A percentile compares a stretch with the other conserved stretches of the same genome.
These are phyloP conservation scores for Coemansia javaensis DNA, from an alignment of 192 early-diverging fungal genomes.

Conservation along the genomic window DNA sequence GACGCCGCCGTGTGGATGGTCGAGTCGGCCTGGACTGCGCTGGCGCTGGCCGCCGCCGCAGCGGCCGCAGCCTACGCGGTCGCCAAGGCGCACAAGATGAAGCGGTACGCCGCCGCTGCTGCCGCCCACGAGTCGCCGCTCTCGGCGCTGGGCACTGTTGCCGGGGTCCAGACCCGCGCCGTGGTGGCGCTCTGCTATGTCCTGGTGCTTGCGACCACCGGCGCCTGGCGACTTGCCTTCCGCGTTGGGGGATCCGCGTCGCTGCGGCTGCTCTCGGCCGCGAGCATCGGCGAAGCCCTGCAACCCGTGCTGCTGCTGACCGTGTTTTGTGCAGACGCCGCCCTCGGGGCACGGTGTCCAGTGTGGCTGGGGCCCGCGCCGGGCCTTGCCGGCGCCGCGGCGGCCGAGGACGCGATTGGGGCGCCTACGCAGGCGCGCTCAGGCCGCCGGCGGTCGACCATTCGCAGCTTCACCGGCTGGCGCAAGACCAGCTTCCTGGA, in stretches of 20 bases:
- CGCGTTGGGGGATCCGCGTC: constrained; percentile 15
- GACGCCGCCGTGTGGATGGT: constrained; percentile 17
- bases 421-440: too few relatives aligned
- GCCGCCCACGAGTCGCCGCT: constrained; percentile 3
- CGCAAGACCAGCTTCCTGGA: constrained; percentile 8
- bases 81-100: constrained; percentile 21
- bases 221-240: constrained; percentile 17
- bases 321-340: constrained; percentile 13
- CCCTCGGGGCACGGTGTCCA: not conserved
- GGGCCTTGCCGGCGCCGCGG: too few relatives aligned
- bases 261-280: constrained; percentile 7
- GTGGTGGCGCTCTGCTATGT: constrained; percentile 14
- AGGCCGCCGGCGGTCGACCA: not conserved
- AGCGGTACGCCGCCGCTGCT: not conserved
- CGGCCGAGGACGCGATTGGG: too few relatives aligned
- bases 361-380: too few relatives aligned
- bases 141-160: constrained; percentile 16
- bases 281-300: constrained; percentile 15
- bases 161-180: constrained; percentile 14
- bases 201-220: not conserved
- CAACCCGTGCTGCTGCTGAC: constrained; percentile 7
- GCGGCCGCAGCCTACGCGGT: constrained; percentile 7
- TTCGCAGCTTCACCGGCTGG: constrained; percentile 15
- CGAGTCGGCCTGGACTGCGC: constrained; percentile 15
- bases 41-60: constrained; percentile 2